Percentiles rank a stretch among this genome's conserved stretches.
These are phyloP conservation scores for Phyllosticta paracitricarpa DNA, from an alignment of 2,329 filamentous ascomycete species.

Conservation along the genomic window DNA sequence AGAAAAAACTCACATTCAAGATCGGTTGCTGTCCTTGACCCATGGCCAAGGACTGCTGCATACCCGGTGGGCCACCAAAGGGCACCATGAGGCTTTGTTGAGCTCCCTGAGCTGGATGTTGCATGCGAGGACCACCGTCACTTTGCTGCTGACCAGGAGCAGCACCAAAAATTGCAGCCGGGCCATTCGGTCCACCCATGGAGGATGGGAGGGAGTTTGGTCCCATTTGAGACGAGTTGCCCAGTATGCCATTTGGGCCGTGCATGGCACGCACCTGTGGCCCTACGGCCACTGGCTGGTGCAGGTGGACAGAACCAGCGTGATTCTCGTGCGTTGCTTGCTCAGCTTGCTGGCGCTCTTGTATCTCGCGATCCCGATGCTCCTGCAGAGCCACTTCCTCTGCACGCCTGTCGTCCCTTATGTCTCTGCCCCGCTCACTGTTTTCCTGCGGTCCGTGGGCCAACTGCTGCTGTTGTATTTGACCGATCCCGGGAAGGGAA, in stretches of 20 bases:
- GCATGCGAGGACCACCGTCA: conserved; percentile 49
- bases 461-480: conserved; percentile 31
- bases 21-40: conserved; percentile 78
- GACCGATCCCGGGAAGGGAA: conserved; percentile 35
- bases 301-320: conserved; percentile 78
- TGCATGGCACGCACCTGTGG: conserved; percentile 72
- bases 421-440: conserved; percentile 36
- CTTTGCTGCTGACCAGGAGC: conserved; percentile 51
- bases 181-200: conserved; percentile 49
- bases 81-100: conserved; percentile 43
- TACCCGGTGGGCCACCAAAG: conserved; percentile 30
- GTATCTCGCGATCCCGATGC: conserved; percentile 48
- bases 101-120: conserved; percentile 49
- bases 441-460: conserved; percentile 22
- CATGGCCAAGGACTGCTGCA: conserved; percentile 45
- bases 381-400: conserved; percentile 27
- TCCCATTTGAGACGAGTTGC: conserved; percentile 43
- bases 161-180: conserved; percentile 59
- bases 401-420: conserved; percentile 39
- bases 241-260: conserved; percentile 78
- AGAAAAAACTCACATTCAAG: conserved; percentile 48
- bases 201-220: conserved; percentile 42
- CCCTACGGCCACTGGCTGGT: conserved; percentile 77
- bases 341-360: conserved; percentile 58
- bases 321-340: conserved; percentile 75